phyloP scores from a whole-genome alignment of 352 stramenopile species.

The Phytophthora constricta region DNA sequence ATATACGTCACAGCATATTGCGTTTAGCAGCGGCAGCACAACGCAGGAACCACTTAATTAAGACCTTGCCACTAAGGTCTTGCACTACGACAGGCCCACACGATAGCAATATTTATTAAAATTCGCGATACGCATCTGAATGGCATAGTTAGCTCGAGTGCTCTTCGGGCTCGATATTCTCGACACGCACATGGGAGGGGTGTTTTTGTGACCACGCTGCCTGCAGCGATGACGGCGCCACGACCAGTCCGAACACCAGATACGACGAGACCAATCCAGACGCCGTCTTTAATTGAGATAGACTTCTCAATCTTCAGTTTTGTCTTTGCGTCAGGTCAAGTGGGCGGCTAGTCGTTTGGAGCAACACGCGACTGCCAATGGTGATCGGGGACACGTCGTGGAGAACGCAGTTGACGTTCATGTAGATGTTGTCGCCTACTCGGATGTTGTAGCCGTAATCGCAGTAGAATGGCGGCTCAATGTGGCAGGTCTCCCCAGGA shows the following conservation, averaged over 20 bases:
- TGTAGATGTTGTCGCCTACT: constrained; percentile 78
- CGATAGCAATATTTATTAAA: no score
- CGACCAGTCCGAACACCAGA: constrained; percentile 72
- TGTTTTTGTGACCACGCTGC: constrained; percentile 83
- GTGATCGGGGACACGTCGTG: constrained; percentile 82
- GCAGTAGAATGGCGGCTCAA: constrained; percentile 87
- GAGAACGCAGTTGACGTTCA: constrained; percentile 90
- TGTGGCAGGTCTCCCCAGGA: constrained; percentile 59
- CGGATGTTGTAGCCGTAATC: constrained; percentile 90
- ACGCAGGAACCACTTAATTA: no score
- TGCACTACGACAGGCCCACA: no score
- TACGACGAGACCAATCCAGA: constrained; percentile 86
- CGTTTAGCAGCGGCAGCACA: no score
- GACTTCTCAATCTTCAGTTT: constrained; percentile 65
- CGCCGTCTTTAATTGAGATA: constrained; percentile 83
- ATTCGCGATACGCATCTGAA: no score
- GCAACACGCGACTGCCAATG: constrained; percentile 75
- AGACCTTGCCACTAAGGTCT: no score
- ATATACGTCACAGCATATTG: no score
- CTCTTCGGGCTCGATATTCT: constrained; percentile 62
- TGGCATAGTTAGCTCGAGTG: no score
- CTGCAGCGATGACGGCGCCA: constrained; percentile 75
- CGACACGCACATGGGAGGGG: constrained; percentile 68
- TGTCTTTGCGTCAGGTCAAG: constrained; percentile 51
- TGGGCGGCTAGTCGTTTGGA: constrained; percentile 87